Percentiles rank a stretch among this genome's conserved stretches.
phyloP scores from a whole-genome alignment of 2,329 filamentous ascomycete species.

The Colletotrichum shisoi region DNA sequence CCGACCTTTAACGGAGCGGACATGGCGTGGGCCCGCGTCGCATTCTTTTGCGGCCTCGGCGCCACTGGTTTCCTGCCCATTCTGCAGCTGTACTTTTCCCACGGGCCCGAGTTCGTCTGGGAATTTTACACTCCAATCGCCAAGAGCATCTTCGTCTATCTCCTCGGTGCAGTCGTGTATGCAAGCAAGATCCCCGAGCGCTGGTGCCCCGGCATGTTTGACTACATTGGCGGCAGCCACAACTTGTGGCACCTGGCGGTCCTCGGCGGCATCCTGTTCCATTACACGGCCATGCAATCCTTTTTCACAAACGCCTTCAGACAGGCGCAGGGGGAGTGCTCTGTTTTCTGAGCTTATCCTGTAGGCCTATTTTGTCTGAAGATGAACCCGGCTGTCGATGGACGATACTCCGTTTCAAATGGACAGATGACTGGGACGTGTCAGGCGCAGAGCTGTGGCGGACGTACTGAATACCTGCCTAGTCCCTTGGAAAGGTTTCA shows the following conservation, averaged over 20 bases:
- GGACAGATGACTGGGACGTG: not conserved
- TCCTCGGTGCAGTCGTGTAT: slow-evolving; percentile 84
- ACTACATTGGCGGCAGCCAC: slow-evolving; percentile 93
- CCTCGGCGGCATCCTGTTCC: slow-evolving; percentile 93
- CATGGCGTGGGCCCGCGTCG: slow-evolving; percentile 91
- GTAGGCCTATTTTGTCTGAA: not conserved
- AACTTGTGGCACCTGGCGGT: slow-evolving; percentile 98
- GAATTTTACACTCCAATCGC: slow-evolving; percentile 88
- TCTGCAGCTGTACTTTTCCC: slow-evolving; percentile 79
- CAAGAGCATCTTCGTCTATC: slow-evolving; percentile 87
- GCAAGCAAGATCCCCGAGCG: slow-evolving; percentile 91
- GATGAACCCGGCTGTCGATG: no score
- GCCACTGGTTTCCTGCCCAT: slow-evolving; percentile 90
- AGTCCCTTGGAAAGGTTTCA: no score
- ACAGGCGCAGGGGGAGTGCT: slow-evolving; percentile 69
- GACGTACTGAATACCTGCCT: not conserved
- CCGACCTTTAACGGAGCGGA: slow-evolving; percentile 91
- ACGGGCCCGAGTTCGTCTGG: slow-evolving; percentile 80
- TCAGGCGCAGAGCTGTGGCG: not conserved
- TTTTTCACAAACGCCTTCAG: slow-evolving; percentile 84
- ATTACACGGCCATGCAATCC: slow-evolving; percentile 94
- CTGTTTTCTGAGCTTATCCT: slow-evolving; percentile 55
- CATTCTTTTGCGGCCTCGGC: slow-evolving; percentile 88
- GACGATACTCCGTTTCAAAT: not conserved
- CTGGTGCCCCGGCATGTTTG: slow-evolving; percentile 91